Conservation (phyloP, 2,329 filamentous ascomycete genomes). For the Macrophomina tecta region DNA sequence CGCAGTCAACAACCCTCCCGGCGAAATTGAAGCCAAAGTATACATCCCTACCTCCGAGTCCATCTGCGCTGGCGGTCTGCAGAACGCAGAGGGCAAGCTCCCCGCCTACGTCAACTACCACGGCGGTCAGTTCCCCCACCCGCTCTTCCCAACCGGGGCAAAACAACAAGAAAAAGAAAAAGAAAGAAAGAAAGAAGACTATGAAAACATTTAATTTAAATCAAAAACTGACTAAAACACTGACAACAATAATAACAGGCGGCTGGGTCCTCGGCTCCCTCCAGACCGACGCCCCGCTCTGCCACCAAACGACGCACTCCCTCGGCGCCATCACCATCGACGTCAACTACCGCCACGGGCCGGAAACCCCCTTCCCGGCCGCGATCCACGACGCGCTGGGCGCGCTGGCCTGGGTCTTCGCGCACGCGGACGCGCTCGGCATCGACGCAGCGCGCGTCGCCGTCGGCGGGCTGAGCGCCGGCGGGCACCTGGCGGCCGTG, state of each 20-base stretch:
- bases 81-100: background rate
- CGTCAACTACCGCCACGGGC: slow-evolving; percentile 46
- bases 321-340: slow-evolving; percentile 35
- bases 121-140: background rate
- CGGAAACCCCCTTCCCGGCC: slow-evolving; percentile 45
- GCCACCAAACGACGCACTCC: background rate
- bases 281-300: background rate
- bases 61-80: slow-evolving; percentile 34
- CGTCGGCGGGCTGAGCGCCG: slow-evolving; percentile 42
- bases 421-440: slow-evolving; percentile 25
- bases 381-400: slow-evolving; percentile 43
- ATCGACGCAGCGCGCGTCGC: slow-evolving; percentile 38
- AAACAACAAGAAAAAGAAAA: background rate
- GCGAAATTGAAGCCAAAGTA: slow-evolving; percentile 33
- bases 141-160: too few relatives aligned
- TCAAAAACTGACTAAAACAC: background rate
- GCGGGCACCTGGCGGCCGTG: slow-evolving; percentile 14
- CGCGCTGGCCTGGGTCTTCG: slow-evolving; percentile 40
- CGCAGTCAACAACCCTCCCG: background rate
- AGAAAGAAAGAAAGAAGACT: background rate
- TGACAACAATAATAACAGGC: background rate
- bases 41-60: slow-evolving; percentile 44
- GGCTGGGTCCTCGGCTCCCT: slow-evolving; percentile 3
- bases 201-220: too few relatives aligned
- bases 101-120: slow-evolving; percentile 7